These are phyloP conservation scores for Amanita polypyramis DNA, from an alignment of 768 basidiomycete species.

Conservation along the genomic window DNA sequence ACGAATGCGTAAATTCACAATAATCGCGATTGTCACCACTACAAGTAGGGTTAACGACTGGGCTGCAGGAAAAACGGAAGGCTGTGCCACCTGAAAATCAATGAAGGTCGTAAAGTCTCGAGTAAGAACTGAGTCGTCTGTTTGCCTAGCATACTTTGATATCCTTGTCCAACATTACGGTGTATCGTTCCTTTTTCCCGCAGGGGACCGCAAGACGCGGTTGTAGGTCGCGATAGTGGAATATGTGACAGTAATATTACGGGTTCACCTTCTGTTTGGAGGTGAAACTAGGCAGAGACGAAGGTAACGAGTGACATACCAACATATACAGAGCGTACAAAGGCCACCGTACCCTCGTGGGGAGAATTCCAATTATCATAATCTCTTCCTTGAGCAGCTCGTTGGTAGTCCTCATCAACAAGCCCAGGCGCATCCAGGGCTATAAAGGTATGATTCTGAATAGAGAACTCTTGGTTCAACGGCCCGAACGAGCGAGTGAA, in stretches of 20 bases:
- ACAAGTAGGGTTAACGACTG: constrained; percentile 1
- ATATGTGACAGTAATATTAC: constrained; percentile 77
- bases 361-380: constrained; percentile 50
- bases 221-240: constrained; percentile 68
- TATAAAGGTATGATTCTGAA: constrained; percentile 67
- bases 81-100: constrained; percentile 55
- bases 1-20: constrained; percentile 61
- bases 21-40: constrained; percentile 91
- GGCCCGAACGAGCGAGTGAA: constrained; percentile 59
- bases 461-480: constrained; percentile 47
- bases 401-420: constrained; percentile 73
- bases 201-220: constrained; percentile 64
- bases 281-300: constrained; percentile 5
- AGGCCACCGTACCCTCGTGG: constrained; percentile 45
- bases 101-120: constrained; percentile 47
- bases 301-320: constrained; percentile 20
- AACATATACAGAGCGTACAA: constrained; percentile 36
- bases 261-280: constrained; percentile 29
- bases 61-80: constrained; percentile 8
- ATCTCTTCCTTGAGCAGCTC: constrained; percentile 34
- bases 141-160: constrained; percentile 75
- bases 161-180: constrained; percentile 70
- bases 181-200: constrained; percentile 66
- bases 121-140: constrained; percentile 70
- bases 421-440: constrained; percentile 69